Evolutionary conservation across 1,284 basidiomycete genomes (phyloP).

Genomic region (Papiliotrema laurentii): DNA sequence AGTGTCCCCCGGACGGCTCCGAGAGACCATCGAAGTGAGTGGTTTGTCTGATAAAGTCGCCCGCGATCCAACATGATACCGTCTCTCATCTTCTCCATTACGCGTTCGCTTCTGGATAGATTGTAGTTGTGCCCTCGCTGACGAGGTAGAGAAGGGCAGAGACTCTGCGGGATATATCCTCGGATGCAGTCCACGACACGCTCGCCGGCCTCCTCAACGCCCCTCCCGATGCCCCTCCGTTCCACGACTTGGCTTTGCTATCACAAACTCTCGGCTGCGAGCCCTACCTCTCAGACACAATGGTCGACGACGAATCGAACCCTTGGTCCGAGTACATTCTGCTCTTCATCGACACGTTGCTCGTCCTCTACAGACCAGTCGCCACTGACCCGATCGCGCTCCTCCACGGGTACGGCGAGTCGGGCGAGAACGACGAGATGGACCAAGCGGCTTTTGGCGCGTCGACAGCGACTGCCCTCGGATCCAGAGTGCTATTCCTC

Average conservation of each 20-base stretch:
- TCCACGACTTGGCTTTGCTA: not conserved
- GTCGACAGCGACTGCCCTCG: slow-evolving; percentile 4
- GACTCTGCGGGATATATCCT: too few relatives aligned
- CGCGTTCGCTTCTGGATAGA: too few relatives aligned
- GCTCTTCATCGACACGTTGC: slow-evolving; percentile 2
- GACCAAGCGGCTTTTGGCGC: slow-evolving; percentile 8
- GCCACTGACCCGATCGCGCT: slow-evolving; percentile 1
- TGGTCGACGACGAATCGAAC: slow-evolving; percentile 6
- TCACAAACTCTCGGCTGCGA: not conserved
- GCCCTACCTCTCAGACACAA: not conserved
- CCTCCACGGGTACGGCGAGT: not conserved
- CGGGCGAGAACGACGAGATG: not conserved
- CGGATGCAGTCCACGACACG: not conserved
- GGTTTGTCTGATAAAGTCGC: too few relatives aligned
- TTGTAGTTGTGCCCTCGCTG: too few relatives aligned
- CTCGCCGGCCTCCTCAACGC: slow-evolving; percentile 3
- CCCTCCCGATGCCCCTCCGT: not conserved
- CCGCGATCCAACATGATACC: too few relatives aligned
- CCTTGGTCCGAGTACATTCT: slow-evolving; percentile 8
- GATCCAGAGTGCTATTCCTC: slow-evolving; percentile 5
- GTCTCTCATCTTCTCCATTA: too few relatives aligned
- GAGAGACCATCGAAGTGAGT: too few relatives aligned
- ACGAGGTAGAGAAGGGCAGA: too few relatives aligned
- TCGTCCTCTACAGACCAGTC: slow-evolving; percentile 7
- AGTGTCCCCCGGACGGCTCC: too few relatives aligned